Evolutionary conservation across 192 early-diverging fungal genomes (phyloP).

Genomic region (Ambispora gerdemannii): DNA sequence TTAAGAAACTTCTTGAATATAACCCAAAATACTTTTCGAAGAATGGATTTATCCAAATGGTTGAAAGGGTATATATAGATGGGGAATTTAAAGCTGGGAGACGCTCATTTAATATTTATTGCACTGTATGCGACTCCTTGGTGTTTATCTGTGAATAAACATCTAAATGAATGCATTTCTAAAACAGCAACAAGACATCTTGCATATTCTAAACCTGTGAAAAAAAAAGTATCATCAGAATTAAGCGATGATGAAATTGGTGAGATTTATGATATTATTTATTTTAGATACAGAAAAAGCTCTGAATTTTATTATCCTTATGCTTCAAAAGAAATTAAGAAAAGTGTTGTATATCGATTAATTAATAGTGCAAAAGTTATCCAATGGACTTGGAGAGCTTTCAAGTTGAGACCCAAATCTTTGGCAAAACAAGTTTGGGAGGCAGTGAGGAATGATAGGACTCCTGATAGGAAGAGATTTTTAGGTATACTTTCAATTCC

Average conservation of each 20-base stretch:
- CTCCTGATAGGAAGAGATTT: constrained; percentile 12
- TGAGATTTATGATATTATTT: too few species aligned
- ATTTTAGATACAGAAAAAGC: not conserved
- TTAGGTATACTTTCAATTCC: constrained; percentile 12
- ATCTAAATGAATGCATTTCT: not conserved
- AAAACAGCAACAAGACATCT: not conserved
- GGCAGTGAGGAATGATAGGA: not conserved
- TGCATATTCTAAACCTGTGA: not conserved
- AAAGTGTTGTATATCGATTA: not conserved
- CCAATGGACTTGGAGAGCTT: too few species aligned
- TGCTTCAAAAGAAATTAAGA: constrained; percentile 9
- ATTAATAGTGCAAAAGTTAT: too few species aligned
- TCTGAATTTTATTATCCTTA: not conserved
- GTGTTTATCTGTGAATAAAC: not conserved
- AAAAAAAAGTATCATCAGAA: constrained; percentile 1
- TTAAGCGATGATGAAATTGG: not conserved
- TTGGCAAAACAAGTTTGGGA: too few species aligned
- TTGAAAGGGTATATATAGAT: constrained; percentile 15
- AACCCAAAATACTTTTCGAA: constrained; percentile 23
- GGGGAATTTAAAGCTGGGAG: not conserved
- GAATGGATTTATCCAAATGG: constrained; percentile 21
- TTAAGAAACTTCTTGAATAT: constrained; percentile 23
- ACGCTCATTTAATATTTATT: constrained; percentile 11
- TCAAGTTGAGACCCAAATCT: too few species aligned
- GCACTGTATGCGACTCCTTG: constrained; percentile 12